Evolutionary conservation across 2,329 filamentous ascomycete species (phyloP), one percentile per base, ranked within the genome.

Genomic region (Davidsoniella virescens): DNA sequence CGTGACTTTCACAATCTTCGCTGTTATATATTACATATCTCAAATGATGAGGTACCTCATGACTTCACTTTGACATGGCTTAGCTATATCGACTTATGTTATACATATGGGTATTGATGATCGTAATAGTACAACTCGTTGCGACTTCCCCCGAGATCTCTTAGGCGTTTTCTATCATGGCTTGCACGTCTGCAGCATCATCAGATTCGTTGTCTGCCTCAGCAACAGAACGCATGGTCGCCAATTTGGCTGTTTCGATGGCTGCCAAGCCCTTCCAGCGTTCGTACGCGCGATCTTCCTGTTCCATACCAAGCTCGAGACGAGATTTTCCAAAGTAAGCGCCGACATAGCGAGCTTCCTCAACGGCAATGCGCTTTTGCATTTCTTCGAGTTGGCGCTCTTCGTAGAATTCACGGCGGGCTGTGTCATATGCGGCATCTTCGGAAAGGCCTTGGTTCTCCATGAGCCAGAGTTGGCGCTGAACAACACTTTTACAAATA

Each of bases 381-480:
- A 94, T 76, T 56, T 95, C 87, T 58, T 93, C 80, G 53, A 78
- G 71, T 58, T 94, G 82, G 53, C 92, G 82, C 55, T 90, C 67
- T 43, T 74, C 70, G 68, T 98, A 98, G 67, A 96, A 94, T 64
- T 98, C 90, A 56, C 81, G 82, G 53, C 92, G 84, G 6, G 84
- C 87, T 50, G 71, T 69, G 65, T 96, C 90, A 69, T 98, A 98
- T 29, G 92, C 87, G 57, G 76, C 64, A 39, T 73, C 70, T 61
- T 76, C 76, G 46, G 70, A 73, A 62, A 84, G 72, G 48, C 70
- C 68, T 7, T 71, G 59, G 55, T 77, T 77, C 49, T 84, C 66
- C 69, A 94, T 84, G 54, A 96, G 73, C 76, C 81, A 94, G 53
- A 92, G 63, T 63, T 96, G 90, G 55, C 90, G 80, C 66, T 96